These are phyloP conservation scores for Capniomyces stellatus DNA, from an alignment of 371 early-diverging fungal species.

Conservation along the genomic window DNA sequence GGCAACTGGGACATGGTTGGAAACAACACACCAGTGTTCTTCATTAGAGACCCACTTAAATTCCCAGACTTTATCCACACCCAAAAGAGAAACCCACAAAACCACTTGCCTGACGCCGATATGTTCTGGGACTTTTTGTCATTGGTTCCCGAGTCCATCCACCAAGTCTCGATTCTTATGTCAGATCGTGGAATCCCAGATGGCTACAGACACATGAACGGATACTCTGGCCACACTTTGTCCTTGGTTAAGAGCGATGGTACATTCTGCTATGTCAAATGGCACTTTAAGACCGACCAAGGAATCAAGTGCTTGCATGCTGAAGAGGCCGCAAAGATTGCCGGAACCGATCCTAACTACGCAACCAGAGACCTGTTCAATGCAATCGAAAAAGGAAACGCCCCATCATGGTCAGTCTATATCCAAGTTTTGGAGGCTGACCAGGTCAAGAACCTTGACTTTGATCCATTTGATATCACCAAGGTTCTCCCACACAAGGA, in stretches of 20 bases:
- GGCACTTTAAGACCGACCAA: conserved; percentile 70
- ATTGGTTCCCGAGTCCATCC: conserved; percentile 55
- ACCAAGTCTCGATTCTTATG: conserved; percentile 59
- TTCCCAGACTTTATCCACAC: conserved; percentile 74
- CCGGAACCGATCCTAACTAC: conserved; percentile 52
- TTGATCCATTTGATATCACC: conserved; percentile 68
- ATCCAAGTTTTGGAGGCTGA: conserved; percentile 55
- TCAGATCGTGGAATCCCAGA: conserved; percentile 67
- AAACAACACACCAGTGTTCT: conserved; percentile 50
- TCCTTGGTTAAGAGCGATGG: conserved; percentile 54
- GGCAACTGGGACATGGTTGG: conserved; percentile 63
- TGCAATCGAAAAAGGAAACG: conserved; percentile 49
- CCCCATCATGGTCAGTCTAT: conserved; percentile 54
- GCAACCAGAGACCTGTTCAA: conserved; percentile 52
- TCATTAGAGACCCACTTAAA: conserved; percentile 55
- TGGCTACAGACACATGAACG: conserved; percentile 61
- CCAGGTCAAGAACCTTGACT: conserved; percentile 51
- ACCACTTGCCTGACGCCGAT: conserved; percentile 35
- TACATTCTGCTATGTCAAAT: conserved; percentile 55
- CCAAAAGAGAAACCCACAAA: conserved; percentile 59
- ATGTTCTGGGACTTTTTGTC: conserved; percentile 61
- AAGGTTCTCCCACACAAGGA: conserved; percentile 63
- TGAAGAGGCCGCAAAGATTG: conserved; percentile 40
- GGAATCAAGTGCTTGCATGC: conserved; percentile 52
- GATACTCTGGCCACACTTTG: conserved; percentile 57